Evolutionary conservation across 495 filamentous ascomycete genomes (phyloP).

Genomic region (Penicillium tannophilum): DNA sequence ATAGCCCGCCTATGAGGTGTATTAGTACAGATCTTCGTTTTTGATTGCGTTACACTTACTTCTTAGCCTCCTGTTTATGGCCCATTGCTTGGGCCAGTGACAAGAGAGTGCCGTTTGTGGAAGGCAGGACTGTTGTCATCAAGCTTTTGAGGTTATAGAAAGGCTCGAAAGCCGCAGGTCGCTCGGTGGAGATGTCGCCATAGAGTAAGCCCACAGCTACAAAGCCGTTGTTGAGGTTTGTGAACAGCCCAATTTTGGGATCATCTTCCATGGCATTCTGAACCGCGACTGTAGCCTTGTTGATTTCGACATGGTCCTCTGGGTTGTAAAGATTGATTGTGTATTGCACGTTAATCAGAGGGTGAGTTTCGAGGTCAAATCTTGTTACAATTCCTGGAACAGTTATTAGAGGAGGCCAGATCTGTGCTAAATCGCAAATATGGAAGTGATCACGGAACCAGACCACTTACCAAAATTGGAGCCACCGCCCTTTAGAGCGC

Average conservation of each 20-base stretch:
- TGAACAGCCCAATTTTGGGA: neutral
- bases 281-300: neutral
- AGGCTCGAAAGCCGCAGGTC: neutral
- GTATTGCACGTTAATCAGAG: neutral
- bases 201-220: slow-evolving; percentile 1
- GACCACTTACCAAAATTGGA: neutral
- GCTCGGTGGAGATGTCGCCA: neutral
- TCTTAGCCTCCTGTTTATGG: neutral
- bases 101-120: neutral
- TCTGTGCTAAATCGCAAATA: too few relatives aligned
- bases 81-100: slow-evolving; percentile 2
- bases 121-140: neutral
- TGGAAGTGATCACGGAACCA: neutral
- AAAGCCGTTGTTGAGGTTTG: neutral
- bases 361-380: slow-evolving; percentile 3
- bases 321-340: neutral
- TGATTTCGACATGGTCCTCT: neutral
- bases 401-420: neutral
- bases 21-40: neutral
- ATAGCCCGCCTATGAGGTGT: neutral
- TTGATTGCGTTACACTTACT: neutral
- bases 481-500: neutral
- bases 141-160: neutral
- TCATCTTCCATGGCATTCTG: neutral
- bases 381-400: neutral